Percentiles rank a stretch among this genome's conserved stretches.
These are phyloP conservation scores for Backusella australiensis DNA, from an alignment of 192 early-diverging fungal species.

Conservation along the genomic window DNA sequence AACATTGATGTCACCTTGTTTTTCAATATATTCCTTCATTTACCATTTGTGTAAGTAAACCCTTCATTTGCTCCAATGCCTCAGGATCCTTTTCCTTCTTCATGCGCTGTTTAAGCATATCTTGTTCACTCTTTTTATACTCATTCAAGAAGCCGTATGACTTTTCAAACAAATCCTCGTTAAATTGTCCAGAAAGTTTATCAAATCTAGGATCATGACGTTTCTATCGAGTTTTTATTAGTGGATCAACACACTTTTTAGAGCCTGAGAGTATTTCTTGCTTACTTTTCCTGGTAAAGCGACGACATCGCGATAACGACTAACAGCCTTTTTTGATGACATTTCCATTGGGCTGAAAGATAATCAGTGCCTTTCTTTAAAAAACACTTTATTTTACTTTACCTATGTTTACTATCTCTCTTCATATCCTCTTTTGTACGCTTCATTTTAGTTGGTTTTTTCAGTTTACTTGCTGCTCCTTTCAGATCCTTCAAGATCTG, in stretches of 20 bases:
- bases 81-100: slow-evolving; percentile 63
- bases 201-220: slow-evolving; percentile 94
- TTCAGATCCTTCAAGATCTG: slow-evolving; percentile 37
- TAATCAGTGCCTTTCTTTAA: slow-evolving; percentile 19
- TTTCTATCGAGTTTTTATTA: slow-evolving; percentile 45
- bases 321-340: slow-evolving; percentile 73
- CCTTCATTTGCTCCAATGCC: slow-evolving; percentile 58
- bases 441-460: slow-evolving; percentile 39
- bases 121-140: slow-evolving; percentile 74
- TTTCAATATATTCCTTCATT: slow-evolving; percentile 11
- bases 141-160: slow-evolving; percentile 89
- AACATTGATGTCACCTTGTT: neutral
- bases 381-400: slow-evolving; percentile 27
- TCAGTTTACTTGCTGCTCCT: slow-evolving; percentile 36
- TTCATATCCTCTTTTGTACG: slow-evolving; percentile 38
- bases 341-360: slow-evolving; percentile 68
- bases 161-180: slow-evolving; percentile 89
- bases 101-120: slow-evolving; percentile 61
- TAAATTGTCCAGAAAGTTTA: slow-evolving; percentile 81
- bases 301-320: slow-evolving; percentile 69
- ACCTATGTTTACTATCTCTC: slow-evolving; percentile 40
- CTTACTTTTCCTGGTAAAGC: slow-evolving; percentile 54
- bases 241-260: neutral
- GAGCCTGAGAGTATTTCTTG: neutral
- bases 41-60: slow-evolving; percentile 65